These are phyloP conservation scores for Saccharomycopsis sp. DNA, from an alignment of 805 yeast species.

Conservation along the genomic window DNA sequence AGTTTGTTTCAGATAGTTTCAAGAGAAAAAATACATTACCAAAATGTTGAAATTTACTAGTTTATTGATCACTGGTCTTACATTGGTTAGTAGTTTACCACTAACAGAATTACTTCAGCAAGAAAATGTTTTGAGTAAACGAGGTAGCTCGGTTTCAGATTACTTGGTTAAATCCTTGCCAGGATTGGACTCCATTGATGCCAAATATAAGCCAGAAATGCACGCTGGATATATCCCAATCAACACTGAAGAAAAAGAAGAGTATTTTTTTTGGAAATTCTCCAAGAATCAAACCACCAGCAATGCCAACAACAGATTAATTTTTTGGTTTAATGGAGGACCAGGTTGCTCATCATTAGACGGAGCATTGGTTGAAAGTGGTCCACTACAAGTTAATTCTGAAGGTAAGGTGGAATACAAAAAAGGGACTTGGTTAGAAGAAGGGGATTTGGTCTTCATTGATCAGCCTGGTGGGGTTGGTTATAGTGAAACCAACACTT, in stretches of 20 bases:
- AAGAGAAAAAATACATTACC: too few species aligned
- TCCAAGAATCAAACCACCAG: constrained; percentile 1
- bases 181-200: constrained; percentile 12
- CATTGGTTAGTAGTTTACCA: too few species aligned
- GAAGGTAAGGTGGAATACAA: constrained; percentile 39
- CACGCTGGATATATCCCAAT: constrained; percentile 58
- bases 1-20: too few species aligned
- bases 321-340: constrained; percentile 94
- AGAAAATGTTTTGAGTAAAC: too few species aligned
- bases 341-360: constrained; percentile 99
- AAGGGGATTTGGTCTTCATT: constrained; percentile 69
- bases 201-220: constrained; percentile 27
- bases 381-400: constrained; percentile 63
- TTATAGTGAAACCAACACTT: constrained; percentile 49
- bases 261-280: constrained; percentile 74
- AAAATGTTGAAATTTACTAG: too few species aligned
- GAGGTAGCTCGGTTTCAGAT: constrained; percentile 19
- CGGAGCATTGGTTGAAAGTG: constrained; percentile 88
- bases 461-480: constrained; percentile 98
- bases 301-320: constrained; percentile 30
- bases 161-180: constrained; percentile 14
- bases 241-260: constrained; percentile 39
- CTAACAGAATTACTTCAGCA: too few species aligned
- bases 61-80: too few species aligned
- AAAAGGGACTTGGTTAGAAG: constrained; percentile 74